Conservation (phyloP, 2,329 filamentous ascomycete species). For the Fusarium verrucosum region DNA sequence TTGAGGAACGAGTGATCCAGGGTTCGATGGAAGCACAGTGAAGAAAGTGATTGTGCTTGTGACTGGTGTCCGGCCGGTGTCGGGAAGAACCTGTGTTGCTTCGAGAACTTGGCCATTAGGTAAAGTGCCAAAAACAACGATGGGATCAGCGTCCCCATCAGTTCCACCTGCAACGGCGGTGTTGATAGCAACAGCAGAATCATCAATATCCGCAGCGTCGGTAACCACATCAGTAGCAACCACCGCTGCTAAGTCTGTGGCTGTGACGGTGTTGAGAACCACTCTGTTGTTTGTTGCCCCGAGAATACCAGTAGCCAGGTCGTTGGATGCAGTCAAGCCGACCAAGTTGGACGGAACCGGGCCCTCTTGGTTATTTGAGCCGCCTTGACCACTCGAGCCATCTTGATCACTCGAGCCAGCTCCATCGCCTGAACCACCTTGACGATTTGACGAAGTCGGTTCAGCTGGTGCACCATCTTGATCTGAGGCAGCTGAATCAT, state of each 20-base stretch:
- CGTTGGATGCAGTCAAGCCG: background rate
- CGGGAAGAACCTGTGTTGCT: background rate
- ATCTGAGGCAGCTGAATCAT: background rate
- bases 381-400: no score
- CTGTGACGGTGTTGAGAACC: background rate
- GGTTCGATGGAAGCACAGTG: conserved; percentile 47
- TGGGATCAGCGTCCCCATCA: background rate
- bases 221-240: background rate
- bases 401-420: no score
- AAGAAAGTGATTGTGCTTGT: conserved; percentile 40
- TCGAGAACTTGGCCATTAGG: background rate
- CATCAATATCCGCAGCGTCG: background rate
- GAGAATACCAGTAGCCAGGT: background rate
- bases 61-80: background rate
- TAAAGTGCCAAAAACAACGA: background rate
- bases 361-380: background rate
- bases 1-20: conserved; percentile 45
- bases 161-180: background rate
- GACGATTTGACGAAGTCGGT: background rate
- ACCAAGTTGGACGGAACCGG: background rate
- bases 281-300: background rate
- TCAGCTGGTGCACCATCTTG: background rate
- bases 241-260: background rate
- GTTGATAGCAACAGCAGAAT: background rate
- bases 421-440: background rate